Conservation (phyloP, 106 monocot genomes). For the Allium cepa region DNA sequence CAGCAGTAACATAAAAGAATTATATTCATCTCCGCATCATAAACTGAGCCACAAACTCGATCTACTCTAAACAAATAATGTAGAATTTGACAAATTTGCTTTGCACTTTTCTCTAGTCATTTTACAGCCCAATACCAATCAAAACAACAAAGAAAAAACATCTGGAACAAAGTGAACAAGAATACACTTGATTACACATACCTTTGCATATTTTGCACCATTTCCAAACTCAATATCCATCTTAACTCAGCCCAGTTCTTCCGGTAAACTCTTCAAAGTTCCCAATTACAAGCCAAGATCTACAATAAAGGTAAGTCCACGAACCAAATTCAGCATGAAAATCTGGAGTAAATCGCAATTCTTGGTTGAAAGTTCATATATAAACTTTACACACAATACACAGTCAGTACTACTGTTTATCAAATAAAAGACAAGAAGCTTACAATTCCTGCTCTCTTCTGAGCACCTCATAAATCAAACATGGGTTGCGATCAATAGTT, state of each 20-base stretch:
- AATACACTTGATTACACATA: not conserved
- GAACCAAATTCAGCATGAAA: not conserved
- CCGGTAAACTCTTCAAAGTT: not conserved
- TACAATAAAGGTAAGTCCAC: not conserved
- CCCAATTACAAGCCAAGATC: not conserved
- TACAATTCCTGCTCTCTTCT: not conserved
- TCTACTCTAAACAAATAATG: too few species aligned
- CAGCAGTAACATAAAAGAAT: too few species aligned
- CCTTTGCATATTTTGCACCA: slow-evolving; percentile 7
- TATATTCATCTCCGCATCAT: too few species aligned
- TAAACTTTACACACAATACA: not conserved
- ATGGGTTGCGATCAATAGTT: slow-evolving; percentile 9
- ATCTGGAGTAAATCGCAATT: not conserved
- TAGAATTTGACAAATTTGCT: too few species aligned
- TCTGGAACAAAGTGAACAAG: too few species aligned
- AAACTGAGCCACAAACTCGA: too few species aligned
- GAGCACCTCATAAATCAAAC: slow-evolving; percentile 4
- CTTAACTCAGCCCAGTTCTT: not conserved
- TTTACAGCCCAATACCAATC: too few species aligned
- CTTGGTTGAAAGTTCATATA: too few species aligned
- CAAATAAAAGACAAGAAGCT: not conserved
- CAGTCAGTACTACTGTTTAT: slow-evolving; percentile 1
- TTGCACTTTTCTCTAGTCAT: too few species aligned
- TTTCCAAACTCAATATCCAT: slow-evolving; percentile 10
- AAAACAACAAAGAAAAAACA: too few species aligned